Percentiles rank a stretch among this genome's conserved stretches.
These are phyloP conservation scores for Dothistroma septosporum DNA, from an alignment of 2,329 filamentous ascomycete species.

Conservation along the genomic window DNA sequence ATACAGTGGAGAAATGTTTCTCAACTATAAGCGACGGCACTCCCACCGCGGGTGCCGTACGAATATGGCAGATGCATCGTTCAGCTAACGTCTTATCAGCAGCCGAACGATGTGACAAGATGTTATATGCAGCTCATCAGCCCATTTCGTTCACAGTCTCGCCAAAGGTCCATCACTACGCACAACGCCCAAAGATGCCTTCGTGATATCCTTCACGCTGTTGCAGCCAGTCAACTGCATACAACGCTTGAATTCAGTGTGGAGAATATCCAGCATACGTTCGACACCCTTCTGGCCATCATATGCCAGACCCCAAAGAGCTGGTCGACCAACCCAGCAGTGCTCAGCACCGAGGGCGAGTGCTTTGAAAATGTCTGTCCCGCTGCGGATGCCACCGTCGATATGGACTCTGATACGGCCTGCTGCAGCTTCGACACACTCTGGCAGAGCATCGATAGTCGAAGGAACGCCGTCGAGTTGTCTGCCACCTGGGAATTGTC, in stretches of 20 bases:
- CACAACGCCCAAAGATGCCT: slow-evolving; percentile 31
- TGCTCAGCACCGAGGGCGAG: slow-evolving; percentile 50
- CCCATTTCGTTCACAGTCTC: slow-evolving; percentile 23
- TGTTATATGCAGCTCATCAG: not conserved
- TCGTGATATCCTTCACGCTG: slow-evolving; percentile 34
- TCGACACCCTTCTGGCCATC: slow-evolving; percentile 39
- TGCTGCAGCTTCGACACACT: slow-evolving; percentile 37
- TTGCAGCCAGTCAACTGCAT: slow-evolving; percentile 39
- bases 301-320: slow-evolving; percentile 49
- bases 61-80: not conserved
- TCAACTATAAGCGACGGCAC: not conserved
- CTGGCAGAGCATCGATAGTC: slow-evolving; percentile 47
- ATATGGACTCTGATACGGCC: slow-evolving; percentile 57
- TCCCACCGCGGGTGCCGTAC: not conserved
- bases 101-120: not conserved
- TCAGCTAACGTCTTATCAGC: not conserved
- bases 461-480: slow-evolving; percentile 55
- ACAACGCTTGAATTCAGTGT: slow-evolving; percentile 37
- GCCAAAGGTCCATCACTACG: slow-evolving; percentile 33
- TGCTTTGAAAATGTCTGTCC: slow-evolving; percentile 57
- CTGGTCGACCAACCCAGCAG: slow-evolving; percentile 47
- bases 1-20: not conserved
- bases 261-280: slow-evolving; percentile 41
- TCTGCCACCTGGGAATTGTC: slow-evolving; percentile 40
- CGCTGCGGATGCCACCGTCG: slow-evolving; percentile 56